Base-by-base conservation (phyloP, 176 grass and related monocot species). In the Oryza australiensis region DNA sequence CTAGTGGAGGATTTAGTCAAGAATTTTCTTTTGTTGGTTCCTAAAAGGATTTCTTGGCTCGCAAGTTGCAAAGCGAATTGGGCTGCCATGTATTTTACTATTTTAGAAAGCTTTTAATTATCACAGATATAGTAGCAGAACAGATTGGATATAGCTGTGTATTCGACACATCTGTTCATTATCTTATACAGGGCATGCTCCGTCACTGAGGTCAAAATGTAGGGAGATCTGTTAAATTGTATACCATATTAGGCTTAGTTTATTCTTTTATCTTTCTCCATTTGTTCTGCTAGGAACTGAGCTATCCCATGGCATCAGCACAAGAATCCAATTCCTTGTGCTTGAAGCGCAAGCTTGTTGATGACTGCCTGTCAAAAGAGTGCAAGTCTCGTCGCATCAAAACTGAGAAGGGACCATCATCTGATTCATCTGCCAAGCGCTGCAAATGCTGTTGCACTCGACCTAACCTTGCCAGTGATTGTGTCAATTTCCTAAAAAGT, bases 341-440 rank as follows among this genome's bases (percentile, higher is more conserved):
- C 76, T 91, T 89, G 83, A 97, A 97, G 86, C 86, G 88, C 41
- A 97, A 97, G 74, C 63, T 85, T 41, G 51, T 87, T 26, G 91
- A 93, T 22, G 63, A 78, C n/a, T 93, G 83, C 80, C 35, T 76
- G 12, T 82, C 83, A 78, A 91, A 85, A 76, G 81, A 85, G 28
- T 82, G 83, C 75, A 97, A 93, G 72, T 60, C 76, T 57, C 76
- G 72, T 5, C 83, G 91, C 20, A 22, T 75, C 13, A 53, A 70
- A 22, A 65, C 67, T 64, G 83, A 89, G 30, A 73, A 85, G 76
- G 85, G 71, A 23, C 77, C 73, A 26, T 86, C 80, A 51, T 83
- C 45, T 73, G 64, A 85, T 38, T 76, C 90, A 75, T 80, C 70
- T 76, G 75, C 79, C 37, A 68, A 76, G 63, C 71, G 41, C 40